Percentiles rank a stretch among this genome's conserved stretches.
These are phyloP conservation scores for Beta vulgaris DNA, from an alignment of 148 eudicot genomes.

Conservation along the genomic window DNA sequence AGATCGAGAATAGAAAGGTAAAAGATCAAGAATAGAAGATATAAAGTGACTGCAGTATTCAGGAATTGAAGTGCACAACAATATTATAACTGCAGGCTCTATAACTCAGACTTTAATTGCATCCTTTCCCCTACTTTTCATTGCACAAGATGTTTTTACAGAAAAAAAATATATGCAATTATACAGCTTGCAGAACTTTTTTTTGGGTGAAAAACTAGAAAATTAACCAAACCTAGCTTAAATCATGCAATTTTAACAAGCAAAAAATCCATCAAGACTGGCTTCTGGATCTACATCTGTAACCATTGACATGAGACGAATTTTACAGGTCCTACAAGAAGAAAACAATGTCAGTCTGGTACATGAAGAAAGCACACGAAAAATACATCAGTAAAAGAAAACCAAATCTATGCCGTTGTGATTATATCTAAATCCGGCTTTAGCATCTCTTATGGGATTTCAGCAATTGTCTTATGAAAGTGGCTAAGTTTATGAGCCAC, in stretches of 20 bases:
- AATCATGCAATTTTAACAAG: not conserved
- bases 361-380: not conserved
- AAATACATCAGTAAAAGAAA: not conserved
- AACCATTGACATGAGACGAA: not conserved
- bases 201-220: not conserved
- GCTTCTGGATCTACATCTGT: constrained; percentile 1
- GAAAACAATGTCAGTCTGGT: not conserved
- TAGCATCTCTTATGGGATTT: not conserved
- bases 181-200: constrained; percentile 14
- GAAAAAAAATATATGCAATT: constrained; percentile 7
- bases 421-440: not conserved
- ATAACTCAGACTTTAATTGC: too few relatives aligned
- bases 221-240: not conserved
- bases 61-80: too few relatives aligned
- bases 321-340: constrained; percentile 12
- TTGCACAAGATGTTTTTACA: constrained; percentile 2
- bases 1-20: too few relatives aligned
- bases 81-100: too few relatives aligned
- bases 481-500: not conserved
- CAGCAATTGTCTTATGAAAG: not conserved
- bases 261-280: not conserved
- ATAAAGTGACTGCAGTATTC: too few relatives aligned
- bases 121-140: not conserved
- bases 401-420: not conserved
- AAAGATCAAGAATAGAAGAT: too few relatives aligned